Percentiles rank a stretch among this genome's conserved stretches.
These are phyloP conservation scores for Juglanconis sp. DNA, from an alignment of 2,329 filamentous ascomycete genomes.

Conservation along the genomic window DNA sequence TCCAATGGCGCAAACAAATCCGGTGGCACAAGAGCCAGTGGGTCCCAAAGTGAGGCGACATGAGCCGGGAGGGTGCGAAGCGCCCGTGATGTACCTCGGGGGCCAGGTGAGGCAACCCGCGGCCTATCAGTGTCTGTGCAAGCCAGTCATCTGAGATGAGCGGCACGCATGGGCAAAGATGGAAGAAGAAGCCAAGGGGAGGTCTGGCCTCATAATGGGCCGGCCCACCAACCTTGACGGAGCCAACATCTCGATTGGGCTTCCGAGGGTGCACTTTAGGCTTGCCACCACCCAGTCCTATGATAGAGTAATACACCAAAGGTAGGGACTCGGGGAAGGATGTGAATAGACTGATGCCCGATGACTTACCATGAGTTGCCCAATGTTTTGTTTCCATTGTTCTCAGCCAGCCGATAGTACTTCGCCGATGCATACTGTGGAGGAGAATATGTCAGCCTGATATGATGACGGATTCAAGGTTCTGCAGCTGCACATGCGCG, in stretches of 20 bases:
- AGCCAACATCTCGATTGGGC: neutral
- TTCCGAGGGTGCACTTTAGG: neutral
- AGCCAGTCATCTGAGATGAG: neutral
- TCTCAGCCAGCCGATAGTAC: constrained; percentile 88
- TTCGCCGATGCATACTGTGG: constrained; percentile 73
- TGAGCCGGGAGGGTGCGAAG: neutral
- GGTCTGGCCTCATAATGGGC: neutral
- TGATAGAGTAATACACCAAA: constrained; percentile 5
- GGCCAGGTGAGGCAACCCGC: neutral
- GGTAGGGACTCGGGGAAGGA: constrained; percentile 3
- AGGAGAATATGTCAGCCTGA: constrained; percentile 46
- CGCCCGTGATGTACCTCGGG: neutral
- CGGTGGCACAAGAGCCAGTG: neutral
- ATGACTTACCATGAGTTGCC: constrained; percentile 88
- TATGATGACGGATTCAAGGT: constrained; percentile 30
- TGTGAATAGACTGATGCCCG: constrained; percentile 19
- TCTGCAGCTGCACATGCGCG: constrained; percentile 1
- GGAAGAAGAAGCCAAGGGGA: neutral
- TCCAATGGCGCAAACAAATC: constrained; percentile 3
- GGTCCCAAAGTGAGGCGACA: neutral
- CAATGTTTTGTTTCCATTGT: constrained; percentile 82
- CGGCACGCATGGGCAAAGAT: neutral
- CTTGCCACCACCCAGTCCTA: neutral
- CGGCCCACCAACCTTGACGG: neutral
- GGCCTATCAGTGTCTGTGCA: neutral